Percentiles rank a stretch among this genome's conserved stretches.
Conservation (phyloP, 805 yeast genomes). For the Kodamaea neixiangensis region DNA sequence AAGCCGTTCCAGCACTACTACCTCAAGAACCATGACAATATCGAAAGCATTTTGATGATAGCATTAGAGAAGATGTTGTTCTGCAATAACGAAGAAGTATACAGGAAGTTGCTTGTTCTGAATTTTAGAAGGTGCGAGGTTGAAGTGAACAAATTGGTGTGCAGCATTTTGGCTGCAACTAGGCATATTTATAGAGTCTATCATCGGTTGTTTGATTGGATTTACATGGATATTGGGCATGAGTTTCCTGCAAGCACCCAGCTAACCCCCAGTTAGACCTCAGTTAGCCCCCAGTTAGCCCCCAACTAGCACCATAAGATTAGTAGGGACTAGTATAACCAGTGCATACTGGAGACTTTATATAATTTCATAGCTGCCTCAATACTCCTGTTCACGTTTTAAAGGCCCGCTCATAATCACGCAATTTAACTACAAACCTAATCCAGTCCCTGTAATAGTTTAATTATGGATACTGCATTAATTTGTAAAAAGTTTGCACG, state of each 20-base stretch:
- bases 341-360: too few species aligned
- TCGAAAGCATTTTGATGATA: slow-evolving; percentile 1
- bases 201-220: slow-evolving; percentile 31
- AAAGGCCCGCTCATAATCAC: too few species aligned
- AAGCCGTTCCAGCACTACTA: slow-evolving; percentile 1
- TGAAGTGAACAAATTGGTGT: slow-evolving; percentile 9
- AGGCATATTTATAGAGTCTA: slow-evolving; percentile 22
- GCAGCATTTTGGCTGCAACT: slow-evolving; percentile 9
- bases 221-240: slow-evolving; percentile 25
- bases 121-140: slow-evolving; percentile 5
- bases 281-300: too few species aligned
- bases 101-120: neutral
- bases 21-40: neutral
- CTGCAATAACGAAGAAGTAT: neutral
- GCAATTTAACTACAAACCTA: neutral
- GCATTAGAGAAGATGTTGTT: slow-evolving; percentile 1
- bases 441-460: neutral
- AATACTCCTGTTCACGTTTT: too few species aligned
- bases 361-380: too few species aligned
- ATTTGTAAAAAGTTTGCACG: neutral
- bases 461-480: neutral
- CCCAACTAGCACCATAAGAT: neutral
- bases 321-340: neutral
- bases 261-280: too few species aligned
- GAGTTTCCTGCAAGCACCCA: neutral